Evolutionary conservation across 225 moss, liverwort and hornwort genomes (phyloP), one percentile per base, ranked within the genome.

Genomic region (Asterella californica): DNA sequence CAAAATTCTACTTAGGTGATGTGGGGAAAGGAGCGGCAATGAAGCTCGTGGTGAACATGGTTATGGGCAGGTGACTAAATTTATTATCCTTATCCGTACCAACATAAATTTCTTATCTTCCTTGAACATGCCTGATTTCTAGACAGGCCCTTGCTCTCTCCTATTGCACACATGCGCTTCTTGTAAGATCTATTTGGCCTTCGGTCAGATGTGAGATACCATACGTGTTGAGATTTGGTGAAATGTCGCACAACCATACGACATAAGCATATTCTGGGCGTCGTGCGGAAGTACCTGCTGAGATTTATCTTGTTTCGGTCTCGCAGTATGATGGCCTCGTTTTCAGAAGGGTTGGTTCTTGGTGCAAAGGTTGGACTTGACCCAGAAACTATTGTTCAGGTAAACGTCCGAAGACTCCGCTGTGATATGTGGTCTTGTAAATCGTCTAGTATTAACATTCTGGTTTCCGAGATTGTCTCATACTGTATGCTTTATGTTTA

Each of bases 41-140:
- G 96, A 96, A 96, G 85, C 88, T 96, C 70, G 92, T 96, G 50
- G 94, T 96, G 79, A 96, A 94, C 82, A 96, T 96, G 96, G 81
- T 96, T 36, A 92, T 96, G 96, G 96, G 94, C 83, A 90, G 94
- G 96, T 96, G 57, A 85, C 78, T 36, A 52, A 1, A 27, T 19
- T n/a, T n/a, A n/a, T n/a, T n/a, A n/a, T n/a, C n/a, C n/a, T n/a
- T n/a, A n/a, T n/a, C n/a, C n/a, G n/a, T n/a, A n/a, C n/a, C n/a
- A n/a, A n/a, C n/a, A n/a, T n/a, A n/a, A n/a, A n/a, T n/a, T n/a
- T 53, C 32, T 27, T 72, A 2, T 22, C 37, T 15, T 25, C n/a
- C 19, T 72, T 72, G 72, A 72, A 64, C 5, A 4, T 52, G 14
- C 1, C 17, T 52, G 52, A 52, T 52, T 12, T 4, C 52, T 52